These are phyloP conservation scores for Neonothopanus nambi DNA, from an alignment of 1,284 basidiomycete species.

Conservation along the genomic window DNA sequence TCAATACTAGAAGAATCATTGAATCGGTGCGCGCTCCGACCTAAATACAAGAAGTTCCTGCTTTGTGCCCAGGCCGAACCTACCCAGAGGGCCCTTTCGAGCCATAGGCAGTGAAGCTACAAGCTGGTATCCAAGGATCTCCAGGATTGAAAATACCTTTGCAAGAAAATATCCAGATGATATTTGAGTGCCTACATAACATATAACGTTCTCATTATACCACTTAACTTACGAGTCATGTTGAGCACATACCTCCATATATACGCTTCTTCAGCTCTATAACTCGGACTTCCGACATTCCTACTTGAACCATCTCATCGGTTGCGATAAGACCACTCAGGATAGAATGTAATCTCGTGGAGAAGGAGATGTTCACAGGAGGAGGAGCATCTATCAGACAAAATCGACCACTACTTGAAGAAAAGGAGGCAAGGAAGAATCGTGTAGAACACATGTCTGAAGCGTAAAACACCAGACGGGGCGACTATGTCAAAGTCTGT, in stretches of 20 bases:
- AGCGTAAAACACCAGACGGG: constrained; percentile 62
- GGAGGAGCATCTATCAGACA: constrained; percentile 41
- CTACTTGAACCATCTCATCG: background rate
- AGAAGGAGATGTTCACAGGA: background rate
- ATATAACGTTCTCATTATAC: background rate
- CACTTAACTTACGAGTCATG: background rate
- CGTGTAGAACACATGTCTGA: constrained; percentile 40
- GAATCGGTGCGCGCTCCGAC: constrained; percentile 6
- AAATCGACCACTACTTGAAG: constrained; percentile 53
- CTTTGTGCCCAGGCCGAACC: constrained; percentile 33
- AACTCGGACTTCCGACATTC: background rate
- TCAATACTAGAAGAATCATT: background rate
- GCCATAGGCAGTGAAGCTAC: constrained; percentile 46
- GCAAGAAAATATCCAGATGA: constrained; percentile 36
- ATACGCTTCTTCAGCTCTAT: constrained; percentile 8
- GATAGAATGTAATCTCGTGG: background rate
- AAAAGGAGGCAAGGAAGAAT: constrained; percentile 66
- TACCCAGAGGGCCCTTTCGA: constrained; percentile 35
- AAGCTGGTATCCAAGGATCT: constrained; percentile 39
- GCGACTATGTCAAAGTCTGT: constrained; percentile 22
- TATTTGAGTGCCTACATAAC: constrained; percentile 27
- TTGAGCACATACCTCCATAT: background rate
- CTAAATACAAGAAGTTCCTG: constrained; percentile 49
- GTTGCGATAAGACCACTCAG: constrained; percentile 2
- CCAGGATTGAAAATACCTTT: constrained; percentile 43